phyloP scores from a whole-genome alignment of 306 rosid genomes.

The Medicago arabica region DNA sequence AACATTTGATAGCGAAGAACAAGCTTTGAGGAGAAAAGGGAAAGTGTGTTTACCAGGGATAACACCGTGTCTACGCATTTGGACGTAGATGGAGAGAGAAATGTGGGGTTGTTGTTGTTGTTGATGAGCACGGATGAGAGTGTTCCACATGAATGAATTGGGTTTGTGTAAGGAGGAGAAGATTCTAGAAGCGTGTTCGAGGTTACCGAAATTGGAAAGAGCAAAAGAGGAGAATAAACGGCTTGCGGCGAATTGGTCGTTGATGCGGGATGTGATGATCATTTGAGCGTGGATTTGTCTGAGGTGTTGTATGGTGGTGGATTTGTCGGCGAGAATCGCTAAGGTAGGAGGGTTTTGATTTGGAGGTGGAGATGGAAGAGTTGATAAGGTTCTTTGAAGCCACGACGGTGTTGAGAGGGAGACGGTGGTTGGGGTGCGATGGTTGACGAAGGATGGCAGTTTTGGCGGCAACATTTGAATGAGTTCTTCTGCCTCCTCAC shows the following conservation, averaged over 20 bases:
- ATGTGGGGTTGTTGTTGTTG: constrained; percentile 38
- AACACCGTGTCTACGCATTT: constrained; percentile 50
- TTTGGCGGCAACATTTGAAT: constrained; percentile 51
- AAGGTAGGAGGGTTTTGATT: constrained; percentile 12
- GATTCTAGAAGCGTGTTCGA: constrained; percentile 47
- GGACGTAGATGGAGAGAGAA: constrained; percentile 37
- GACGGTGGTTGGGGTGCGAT: background rate
- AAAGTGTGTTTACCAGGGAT: constrained; percentile 58
- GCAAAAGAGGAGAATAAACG: constrained; percentile 49
- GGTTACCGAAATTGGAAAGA: constrained; percentile 46
- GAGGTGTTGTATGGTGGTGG: constrained; percentile 42
- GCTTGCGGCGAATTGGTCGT: constrained; percentile 52
- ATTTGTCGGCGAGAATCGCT: constrained; percentile 48
- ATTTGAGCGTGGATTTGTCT: constrained; percentile 54
- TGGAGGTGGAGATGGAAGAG: background rate
- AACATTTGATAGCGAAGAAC: constrained; percentile 33
- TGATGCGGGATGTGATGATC: constrained; percentile 46
- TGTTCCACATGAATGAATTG: constrained; percentile 61
- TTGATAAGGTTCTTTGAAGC: background rate
- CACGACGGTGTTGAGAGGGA: too few species aligned
- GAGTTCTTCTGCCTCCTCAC: background rate
- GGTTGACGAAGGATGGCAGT: background rate
- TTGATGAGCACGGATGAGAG: constrained; percentile 53
- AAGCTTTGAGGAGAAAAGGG: constrained; percentile 55
- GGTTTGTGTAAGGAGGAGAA: constrained; percentile 36